These are phyloP conservation scores for Angomonas deanei DNA, from an alignment of 208 protist species.

Conservation along the genomic window DNA sequence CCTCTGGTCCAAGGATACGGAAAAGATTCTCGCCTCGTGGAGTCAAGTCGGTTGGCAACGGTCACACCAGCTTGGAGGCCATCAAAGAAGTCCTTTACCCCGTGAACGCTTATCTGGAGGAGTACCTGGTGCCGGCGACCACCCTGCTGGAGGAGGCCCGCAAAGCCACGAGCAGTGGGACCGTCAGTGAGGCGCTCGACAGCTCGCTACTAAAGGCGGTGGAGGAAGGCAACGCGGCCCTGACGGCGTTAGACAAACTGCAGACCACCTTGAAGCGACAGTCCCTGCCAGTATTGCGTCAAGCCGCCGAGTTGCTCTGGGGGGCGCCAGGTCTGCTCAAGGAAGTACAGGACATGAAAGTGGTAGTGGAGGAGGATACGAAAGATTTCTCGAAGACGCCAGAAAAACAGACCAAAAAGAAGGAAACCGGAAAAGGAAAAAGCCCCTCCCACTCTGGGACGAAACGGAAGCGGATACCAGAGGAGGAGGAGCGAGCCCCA, in stretches of 20 bases:
- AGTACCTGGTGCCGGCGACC: background rate
- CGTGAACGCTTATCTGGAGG: background rate
- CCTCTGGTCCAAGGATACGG: background rate
- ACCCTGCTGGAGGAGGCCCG: background rate
- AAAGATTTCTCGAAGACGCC: background rate
- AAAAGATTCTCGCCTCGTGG: background rate
- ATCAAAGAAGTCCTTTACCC: background rate
- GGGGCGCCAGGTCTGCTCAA: constrained; percentile 15
- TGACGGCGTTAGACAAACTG: background rate
- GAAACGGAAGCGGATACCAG: background rate
- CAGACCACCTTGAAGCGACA: background rate
- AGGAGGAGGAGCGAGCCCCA: background rate
- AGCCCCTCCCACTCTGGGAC: background rate
- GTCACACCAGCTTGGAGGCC: background rate
- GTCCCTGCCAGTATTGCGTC: background rate
- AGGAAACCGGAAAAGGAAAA: background rate
- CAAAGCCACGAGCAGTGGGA: constrained; percentile 3
- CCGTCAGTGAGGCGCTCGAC: constrained; percentile 11
- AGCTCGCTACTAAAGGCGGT: constrained; percentile 1
- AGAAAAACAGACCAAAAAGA: background rate
- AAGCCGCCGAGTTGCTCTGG: constrained; percentile 10
- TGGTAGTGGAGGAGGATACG: background rate
- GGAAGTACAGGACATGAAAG: constrained; percentile 10
- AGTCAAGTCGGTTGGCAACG: background rate
- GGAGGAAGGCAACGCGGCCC: background rate